Conservation (phyloP, 2,329 filamentous ascomycete genomes). For the Alternaria incomplexa region DNA sequence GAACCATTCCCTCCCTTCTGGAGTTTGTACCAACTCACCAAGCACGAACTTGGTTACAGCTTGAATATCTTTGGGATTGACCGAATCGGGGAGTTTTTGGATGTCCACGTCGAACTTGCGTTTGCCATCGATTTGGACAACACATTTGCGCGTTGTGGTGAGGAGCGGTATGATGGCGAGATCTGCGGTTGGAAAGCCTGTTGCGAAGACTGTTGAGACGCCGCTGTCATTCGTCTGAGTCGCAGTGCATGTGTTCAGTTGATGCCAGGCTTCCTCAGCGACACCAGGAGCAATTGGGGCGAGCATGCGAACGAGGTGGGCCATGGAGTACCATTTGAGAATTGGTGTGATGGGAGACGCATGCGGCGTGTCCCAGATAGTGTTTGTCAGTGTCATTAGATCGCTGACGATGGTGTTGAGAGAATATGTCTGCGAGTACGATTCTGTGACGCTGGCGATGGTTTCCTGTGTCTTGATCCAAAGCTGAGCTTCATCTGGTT, state of each 20-base stretch:
- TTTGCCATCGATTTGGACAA: constrained; percentile 83
- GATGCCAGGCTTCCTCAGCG: constrained; percentile 79
- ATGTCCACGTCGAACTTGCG: constrained; percentile 72
- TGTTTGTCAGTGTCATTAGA: constrained; percentile 81
- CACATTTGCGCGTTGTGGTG: constrained; percentile 62
- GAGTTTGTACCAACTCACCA: constrained; percentile 64
- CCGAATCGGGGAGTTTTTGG: constrained; percentile 53
- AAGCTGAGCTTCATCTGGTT: constrained; percentile 51
- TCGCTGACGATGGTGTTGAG: constrained; percentile 86
- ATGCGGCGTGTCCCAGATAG: constrained; percentile 40
- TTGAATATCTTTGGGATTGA: constrained; percentile 20
- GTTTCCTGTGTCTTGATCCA: constrained; percentile 72
- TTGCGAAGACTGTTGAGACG: constrained; percentile 51
- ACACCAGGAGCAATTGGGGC: constrained; percentile 82
- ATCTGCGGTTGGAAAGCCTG: constrained; percentile 62
- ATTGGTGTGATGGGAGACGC: constrained; percentile 46
- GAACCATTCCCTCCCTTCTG: constrained; percentile 64
- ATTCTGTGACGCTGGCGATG: constrained; percentile 69
- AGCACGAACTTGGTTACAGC: constrained; percentile 66
- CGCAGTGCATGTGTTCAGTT: constrained; percentile 52
- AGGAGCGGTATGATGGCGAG: constrained; percentile 60
- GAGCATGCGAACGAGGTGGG: constrained; percentile 71
- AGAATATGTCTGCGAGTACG: constrained; percentile 73
- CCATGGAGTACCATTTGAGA: constrained; percentile 59
- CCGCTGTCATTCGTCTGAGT: background rate